These are phyloP conservation scores for Suillus tomentosus DNA, from an alignment of 768 basidiomycete genomes.

Conservation along the genomic window DNA sequence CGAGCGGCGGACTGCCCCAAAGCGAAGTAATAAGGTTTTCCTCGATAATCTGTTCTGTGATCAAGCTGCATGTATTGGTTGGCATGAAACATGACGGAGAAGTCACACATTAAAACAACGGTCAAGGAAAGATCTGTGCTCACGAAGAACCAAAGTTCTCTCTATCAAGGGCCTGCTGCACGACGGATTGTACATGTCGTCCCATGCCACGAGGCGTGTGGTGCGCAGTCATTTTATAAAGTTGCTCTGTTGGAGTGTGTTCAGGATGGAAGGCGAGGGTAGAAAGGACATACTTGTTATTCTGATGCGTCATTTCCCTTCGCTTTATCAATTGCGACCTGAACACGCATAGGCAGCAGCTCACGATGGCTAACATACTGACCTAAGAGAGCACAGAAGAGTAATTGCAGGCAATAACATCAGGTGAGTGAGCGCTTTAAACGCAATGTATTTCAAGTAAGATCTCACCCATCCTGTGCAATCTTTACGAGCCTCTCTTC, in stretches of 20 bases:
- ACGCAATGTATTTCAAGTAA: neutral
- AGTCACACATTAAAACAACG: slow-evolving; percentile 8
- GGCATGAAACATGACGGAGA: neutral
- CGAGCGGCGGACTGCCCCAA: slow-evolving; percentile 75
- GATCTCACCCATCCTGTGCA: slow-evolving; percentile 75
- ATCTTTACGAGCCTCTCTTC: slow-evolving; percentile 78
- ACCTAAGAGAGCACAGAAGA: neutral
- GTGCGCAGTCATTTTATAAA: slow-evolving; percentile 87
- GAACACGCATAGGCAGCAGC: slow-evolving; percentile 75
- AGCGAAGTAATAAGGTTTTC: slow-evolving; percentile 64
- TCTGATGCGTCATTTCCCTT: slow-evolving; percentile 73
- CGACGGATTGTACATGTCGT: slow-evolving; percentile 61
- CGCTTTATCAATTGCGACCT: slow-evolving; percentile 64
- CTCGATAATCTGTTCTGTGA: slow-evolving; percentile 29
- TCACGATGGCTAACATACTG: slow-evolving; percentile 75
- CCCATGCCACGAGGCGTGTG: slow-evolving; percentile 91
- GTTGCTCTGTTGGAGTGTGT: slow-evolving; percentile 52
- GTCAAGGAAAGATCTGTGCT: slow-evolving; percentile 1
- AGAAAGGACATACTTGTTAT: slow-evolving; percentile 55
- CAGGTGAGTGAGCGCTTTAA: neutral
- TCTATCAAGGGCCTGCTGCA: slow-evolving; percentile 35
- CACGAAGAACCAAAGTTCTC: slow-evolving; percentile 32
- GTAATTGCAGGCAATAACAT: neutral
- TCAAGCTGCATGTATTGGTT: neutral
- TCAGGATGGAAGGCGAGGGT: neutral